Evolutionary conservation across 2,329 filamentous ascomycete genomes (phyloP), one percentile per base, ranked within the genome.

Genomic region (Paecilomyces dactylethromorphus): DNA sequence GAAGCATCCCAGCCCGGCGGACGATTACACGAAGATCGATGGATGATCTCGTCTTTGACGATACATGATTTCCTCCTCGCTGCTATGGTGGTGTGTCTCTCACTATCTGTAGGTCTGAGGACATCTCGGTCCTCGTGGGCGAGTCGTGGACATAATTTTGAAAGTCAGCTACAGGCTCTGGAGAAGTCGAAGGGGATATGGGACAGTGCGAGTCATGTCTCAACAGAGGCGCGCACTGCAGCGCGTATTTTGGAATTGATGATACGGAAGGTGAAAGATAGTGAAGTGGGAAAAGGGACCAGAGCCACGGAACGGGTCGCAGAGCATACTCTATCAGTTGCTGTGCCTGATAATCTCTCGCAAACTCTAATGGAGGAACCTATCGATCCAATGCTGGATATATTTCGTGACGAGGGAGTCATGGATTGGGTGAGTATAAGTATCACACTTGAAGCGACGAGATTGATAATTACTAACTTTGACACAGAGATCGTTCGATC

Each of bases 61-160:
- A 77, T 83, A 54, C 83, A 86, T 62, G 84, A 87, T 65, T 87
- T 83, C 55, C 71, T 87, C 56, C 74, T 87, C 1, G 84, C 84
- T 1, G 79, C 81, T 58, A 83, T 84, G 77, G 76, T 86, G 1
- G 62, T 87, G 2, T 85, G 82, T 60, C 71, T 87, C 2, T 64
- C 65, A 21, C 26, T 71, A 49, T 66, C 56, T 3, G 33, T 61
- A 2, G 35, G 35, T 4, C 54, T 54, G 18, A 58, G 57, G 50
- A 22, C 59, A 2, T 35, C 56, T 12, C 15, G 32, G 6, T 4
- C 35, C 10, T n/a, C 24, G 3, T 32, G 22, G 32, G 5, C 39
- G 12, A 11, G 32, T 56, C 45, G 45, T 33, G 26, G 45, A 26
- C 51, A n/a, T 45, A 57, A 55, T 18, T 53, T 56, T 15, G 26